phyloP scores from a whole-genome alignment of 306 rosid species.

The Datisca glomerata region DNA sequence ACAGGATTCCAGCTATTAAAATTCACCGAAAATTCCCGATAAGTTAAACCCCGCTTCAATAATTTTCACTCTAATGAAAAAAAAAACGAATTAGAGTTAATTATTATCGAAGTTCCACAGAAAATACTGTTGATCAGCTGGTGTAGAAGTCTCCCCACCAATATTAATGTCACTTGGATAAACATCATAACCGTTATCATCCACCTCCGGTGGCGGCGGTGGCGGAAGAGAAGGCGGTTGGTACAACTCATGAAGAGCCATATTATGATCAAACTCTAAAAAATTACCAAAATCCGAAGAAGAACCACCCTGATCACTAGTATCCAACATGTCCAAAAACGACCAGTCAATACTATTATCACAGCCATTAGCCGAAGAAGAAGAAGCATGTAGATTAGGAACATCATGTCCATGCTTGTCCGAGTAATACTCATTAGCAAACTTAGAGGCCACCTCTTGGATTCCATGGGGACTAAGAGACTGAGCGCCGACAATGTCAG shows the following conservation, averaged over 20 bases:
- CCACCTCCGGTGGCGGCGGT: slow-evolving; percentile 2
- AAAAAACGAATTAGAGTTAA: too few species aligned
- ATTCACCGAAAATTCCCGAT: too few species aligned
- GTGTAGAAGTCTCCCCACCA: too few species aligned
- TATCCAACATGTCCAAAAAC: slow-evolving; percentile 24
- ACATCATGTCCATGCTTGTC: background rate
- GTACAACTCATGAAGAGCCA: slow-evolving; percentile 29
- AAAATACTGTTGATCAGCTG: slow-evolving; percentile 32
- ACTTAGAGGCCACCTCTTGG: slow-evolving; percentile 36
- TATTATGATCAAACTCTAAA: too few species aligned
- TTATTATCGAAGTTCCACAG: slow-evolving; percentile 43
- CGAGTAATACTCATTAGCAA: slow-evolving; percentile 19
- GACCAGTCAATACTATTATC: slow-evolving; percentile 31
- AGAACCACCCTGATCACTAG: too few species aligned
- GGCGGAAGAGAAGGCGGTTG: slow-evolving; percentile 7
- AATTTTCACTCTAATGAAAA: too few species aligned
- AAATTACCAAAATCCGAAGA: slow-evolving; percentile 15
- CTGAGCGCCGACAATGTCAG: slow-evolving; percentile 1
- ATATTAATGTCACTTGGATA: too few species aligned
- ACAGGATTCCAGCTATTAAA: too few species aligned
- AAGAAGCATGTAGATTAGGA: background rate
- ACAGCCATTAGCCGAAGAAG: slow-evolving; percentile 7
- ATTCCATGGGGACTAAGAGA: slow-evolving; percentile 32
- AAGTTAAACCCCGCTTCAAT: too few species aligned
- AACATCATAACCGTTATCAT: slow-evolving; percentile 8